Evolutionary conservation across 2,329 filamentous ascomycete species (phyloP).

Genomic region (Colletotrichum zoysiae): DNA sequence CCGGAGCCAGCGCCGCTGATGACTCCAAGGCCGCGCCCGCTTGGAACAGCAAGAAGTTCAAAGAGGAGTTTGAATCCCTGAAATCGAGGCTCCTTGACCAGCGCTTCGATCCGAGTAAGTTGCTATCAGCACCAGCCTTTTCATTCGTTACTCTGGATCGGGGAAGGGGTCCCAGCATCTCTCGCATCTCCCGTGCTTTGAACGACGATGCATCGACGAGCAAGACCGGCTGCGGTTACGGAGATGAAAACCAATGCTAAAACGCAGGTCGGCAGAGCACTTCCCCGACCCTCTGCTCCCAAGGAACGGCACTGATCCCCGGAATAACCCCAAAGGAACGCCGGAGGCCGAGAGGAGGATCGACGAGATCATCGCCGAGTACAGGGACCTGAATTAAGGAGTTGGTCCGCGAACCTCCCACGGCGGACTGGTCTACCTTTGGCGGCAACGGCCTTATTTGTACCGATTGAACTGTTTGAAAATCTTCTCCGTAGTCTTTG

Average conservation of each 20-base stretch:
- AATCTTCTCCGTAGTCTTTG: background rate
- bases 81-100: constrained; percentile 58
- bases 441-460: too few species aligned
- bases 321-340: constrained; percentile 55
- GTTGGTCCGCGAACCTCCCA: background rate
- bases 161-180: background rate
- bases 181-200: background rate
- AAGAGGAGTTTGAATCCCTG: constrained; percentile 58
- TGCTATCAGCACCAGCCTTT: background rate
- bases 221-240: background rate
- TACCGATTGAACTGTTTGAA: background rate
- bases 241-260: background rate
- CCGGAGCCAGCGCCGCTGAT: constrained; percentile 42
- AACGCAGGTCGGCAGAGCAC: constrained; percentile 47
- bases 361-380: constrained; percentile 49
- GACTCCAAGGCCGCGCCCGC: constrained; percentile 45
- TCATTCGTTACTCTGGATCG: background rate
- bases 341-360: constrained; percentile 57
- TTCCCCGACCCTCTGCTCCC: constrained; percentile 63
- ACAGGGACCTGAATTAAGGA: constrained; percentile 6
- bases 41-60: constrained; percentile 54
- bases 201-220: background rate
- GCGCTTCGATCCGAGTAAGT: constrained; percentile 58
- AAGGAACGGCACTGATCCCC: constrained; percentile 49
- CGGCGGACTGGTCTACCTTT: background rate